Evolutionary conservation across 371 early-diverging fungal species (phyloP), one percentile per base, ranked within the genome.

Genomic region (Cokeromyces recurvatus): DNA sequence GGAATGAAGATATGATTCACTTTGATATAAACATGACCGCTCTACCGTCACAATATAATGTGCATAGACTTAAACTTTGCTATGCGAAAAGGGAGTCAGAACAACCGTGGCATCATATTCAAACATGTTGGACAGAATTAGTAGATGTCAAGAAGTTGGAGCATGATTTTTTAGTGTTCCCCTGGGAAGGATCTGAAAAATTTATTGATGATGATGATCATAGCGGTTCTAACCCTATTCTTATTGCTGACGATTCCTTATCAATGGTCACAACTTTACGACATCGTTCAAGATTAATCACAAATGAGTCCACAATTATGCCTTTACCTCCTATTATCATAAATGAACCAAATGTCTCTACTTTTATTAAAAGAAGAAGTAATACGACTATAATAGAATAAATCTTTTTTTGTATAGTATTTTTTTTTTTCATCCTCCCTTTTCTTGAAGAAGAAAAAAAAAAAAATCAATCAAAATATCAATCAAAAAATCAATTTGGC

Each of bases 31-130:
- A 63, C 17, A 46, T 69, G 2, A 44, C 48, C 4, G 42, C 47
- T n/a, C 54, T 81, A n/a, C 77, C 78, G 1, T 46, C 59, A 23
- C 68, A 77, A 29, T 62, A 74, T 34, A 57, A 59, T 43, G 48
- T 61, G 0, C 53, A 59, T 0, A 61, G 68, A 1, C 61, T 81
- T 1, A 16, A 22, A 1, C 14, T 46, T 0, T 79, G 79, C 38
- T 48, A 68, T 2, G 29, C 55, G 14, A 47, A 65, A 11, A 44
- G 63, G 19, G 24, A 46, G n/a, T 43, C 53, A 21, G 49, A 52
- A 11, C 54, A 57, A 31, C 62, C 64, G 12, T 41, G 44, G 32
- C 19, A 63, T 23, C 66, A 70, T n/a, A 10, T 48, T 57, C 48
- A 47, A 4, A 5, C 32, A 0, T 53, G 66, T 12, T 79, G 82